phyloP scores from a whole-genome alignment of 2,329 filamentous ascomycete species.

The Aureobasidium uvarum region DNA sequence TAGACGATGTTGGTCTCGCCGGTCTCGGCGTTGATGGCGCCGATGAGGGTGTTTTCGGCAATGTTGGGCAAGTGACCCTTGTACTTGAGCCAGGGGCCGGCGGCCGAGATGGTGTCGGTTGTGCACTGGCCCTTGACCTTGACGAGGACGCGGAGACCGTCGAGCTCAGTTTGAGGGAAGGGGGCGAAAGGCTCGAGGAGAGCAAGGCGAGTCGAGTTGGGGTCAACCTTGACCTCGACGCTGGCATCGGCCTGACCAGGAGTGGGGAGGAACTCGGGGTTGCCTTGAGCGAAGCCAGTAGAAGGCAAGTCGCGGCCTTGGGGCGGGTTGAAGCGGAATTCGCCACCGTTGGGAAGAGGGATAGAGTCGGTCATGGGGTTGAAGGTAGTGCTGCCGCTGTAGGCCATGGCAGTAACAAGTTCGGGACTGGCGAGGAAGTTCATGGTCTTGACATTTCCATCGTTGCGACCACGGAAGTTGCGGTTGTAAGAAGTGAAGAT shows the following conservation, averaged over 20 bases:
- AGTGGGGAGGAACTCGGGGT: constrained; percentile 69
- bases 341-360: constrained; percentile 69
- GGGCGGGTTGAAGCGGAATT: constrained; percentile 80
- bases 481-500: constrained; percentile 98
- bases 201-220: constrained; percentile 85
- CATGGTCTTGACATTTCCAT: constrained; percentile 95
- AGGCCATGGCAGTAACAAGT: constrained; percentile 93
- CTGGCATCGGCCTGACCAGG: constrained; percentile 68
- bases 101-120: constrained; percentile 96
- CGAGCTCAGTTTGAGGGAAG: constrained; percentile 75
- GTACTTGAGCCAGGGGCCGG: constrained; percentile 97
- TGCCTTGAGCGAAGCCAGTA: constrained; percentile 77
- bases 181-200: constrained; percentile 84
- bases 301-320: constrained; percentile 60
- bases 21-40: constrained; percentile 87
- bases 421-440: constrained; percentile 98
- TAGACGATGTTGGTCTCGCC: constrained; percentile 91
- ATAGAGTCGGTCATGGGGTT: constrained; percentile 90
- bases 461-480: constrained; percentile 95
- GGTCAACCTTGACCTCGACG: constrained; percentile 73
- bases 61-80: constrained; percentile 99
- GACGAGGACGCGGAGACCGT: constrained; percentile 80
- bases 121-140: constrained; percentile 98
- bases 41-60: constrained; percentile 94
- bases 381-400: constrained; percentile 85